Evolutionary conservation across 306 rosid genomes (phyloP), one percentile per base, ranked within the genome.

Genomic region (Cyclanthera cordifolia): DNA sequence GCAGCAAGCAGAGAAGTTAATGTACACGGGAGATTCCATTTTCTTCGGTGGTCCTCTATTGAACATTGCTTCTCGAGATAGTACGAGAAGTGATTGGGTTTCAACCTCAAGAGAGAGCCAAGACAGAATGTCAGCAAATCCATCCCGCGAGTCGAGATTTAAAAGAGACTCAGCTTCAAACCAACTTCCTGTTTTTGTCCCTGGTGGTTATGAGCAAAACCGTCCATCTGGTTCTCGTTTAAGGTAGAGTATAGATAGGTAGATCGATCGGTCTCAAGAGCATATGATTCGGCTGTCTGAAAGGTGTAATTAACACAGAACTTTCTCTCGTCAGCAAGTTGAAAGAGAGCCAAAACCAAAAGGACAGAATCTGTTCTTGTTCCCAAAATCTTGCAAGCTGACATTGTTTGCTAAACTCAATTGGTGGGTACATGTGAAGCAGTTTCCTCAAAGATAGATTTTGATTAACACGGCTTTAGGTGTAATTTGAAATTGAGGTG

Each of bases 101-200:
- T 53, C 27, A 27, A 82, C 67, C 60, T 81, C 91, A 32, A 76
- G 32, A 23, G 95, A 81, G 53, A 59, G 81, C 65, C 91, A 77
- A 67, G 95, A 85, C 46, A 85, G 83, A 81, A 30, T 53, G 51
- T 58, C 79, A 8, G 74, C 69, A 60, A 87, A 80, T 87, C 51
- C 87, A 54, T 75, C 86, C n/a, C 82, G 80, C 49, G 98, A 89
- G 15, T 82, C 96, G 20, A 85, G 98, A 72, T 81, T 85, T 77
- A 87, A 56, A 81, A 89, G 95, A 68, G 95, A 87, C 73, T 84
- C 94, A 17, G 71, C 70, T 7, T 93, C 98, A 64, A 87, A 89
- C 79, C 98, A 89, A 75, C 95, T 93, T 76, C 98, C 98, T 0
- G 96, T 93, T 77, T 93, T 93, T 73, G 88, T 87, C 51, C 96